Evolutionary conservation across 768 basidiomycete genomes (phyloP).

Genomic region (Neoboletus subvelutipes): DNA sequence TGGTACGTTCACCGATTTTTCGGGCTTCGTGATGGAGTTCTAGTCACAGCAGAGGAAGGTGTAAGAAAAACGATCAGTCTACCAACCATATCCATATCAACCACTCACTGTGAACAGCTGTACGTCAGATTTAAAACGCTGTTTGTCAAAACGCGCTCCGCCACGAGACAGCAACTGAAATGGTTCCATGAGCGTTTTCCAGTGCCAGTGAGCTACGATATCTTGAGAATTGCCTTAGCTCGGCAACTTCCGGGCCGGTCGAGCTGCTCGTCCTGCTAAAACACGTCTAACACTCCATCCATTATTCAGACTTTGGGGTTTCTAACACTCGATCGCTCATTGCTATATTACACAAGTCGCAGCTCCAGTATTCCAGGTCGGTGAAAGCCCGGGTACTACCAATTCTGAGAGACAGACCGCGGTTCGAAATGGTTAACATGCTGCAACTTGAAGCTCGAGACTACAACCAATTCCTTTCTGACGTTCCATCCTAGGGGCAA

Average conservation of each 20-base stretch:
- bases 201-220: neutral
- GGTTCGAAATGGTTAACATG: neutral
- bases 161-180: slow-evolving; percentile 90
- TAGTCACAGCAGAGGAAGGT: slow-evolving; percentile 9
- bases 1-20: slow-evolving; percentile 23
- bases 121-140: slow-evolving; percentile 66
- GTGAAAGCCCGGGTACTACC: neutral
- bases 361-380: neutral
- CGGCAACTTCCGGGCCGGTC: slow-evolving; percentile 17
- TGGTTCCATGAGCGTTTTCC: slow-evolving; percentile 60
- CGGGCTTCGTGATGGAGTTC: slow-evolving; percentile 25
- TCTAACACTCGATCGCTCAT: too few relatives aligned
- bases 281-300: too few relatives aligned
- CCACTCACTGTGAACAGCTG: slow-evolving; percentile 62
- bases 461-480: neutral
- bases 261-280: too few relatives aligned
- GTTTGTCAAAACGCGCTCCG: slow-evolving; percentile 79
- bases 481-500: neutral
- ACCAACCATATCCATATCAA: neutral
- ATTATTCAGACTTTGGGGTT: too few relatives aligned
- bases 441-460: neutral
- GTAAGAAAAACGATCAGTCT: neutral
- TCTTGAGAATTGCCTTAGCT: neutral
- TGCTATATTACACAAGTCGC: too few relatives aligned
- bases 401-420: neutral